A percentile compares a stretch with the other conserved stretches of the same genome.
These are phyloP conservation scores for Glycine soja DNA, from an alignment of 306 rosid genomes.

Conservation along the genomic window DNA sequence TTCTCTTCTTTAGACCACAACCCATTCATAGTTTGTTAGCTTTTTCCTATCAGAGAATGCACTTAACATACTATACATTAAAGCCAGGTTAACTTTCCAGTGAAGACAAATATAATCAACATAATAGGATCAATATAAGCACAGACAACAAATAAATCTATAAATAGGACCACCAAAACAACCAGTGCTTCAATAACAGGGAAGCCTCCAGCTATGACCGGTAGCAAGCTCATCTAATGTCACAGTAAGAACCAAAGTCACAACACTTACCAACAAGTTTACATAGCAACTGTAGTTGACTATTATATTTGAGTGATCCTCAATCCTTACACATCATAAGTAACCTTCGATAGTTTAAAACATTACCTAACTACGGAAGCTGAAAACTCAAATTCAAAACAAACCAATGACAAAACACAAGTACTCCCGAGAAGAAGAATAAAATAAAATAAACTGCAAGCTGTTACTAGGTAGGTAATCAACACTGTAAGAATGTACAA, in stretches of 20 bases:
- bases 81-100: background rate
- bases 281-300: background rate
- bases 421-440: constrained; percentile 6
- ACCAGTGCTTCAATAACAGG: background rate
- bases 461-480: background rate
- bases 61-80: background rate
- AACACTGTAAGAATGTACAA: constrained; percentile 48
- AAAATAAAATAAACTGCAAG: background rate
- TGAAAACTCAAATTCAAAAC: background rate
- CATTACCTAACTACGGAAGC: background rate
- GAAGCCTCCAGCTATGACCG: background rate
- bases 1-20: background rate
- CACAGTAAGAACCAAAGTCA: background rate
- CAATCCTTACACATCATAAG: background rate
- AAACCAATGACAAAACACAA: background rate
- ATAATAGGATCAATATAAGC: background rate
- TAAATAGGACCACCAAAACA: background rate
- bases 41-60: background rate
- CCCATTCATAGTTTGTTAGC: too few relatives aligned
- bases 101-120: background rate
- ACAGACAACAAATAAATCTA: background rate
- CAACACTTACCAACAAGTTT: background rate
- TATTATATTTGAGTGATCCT: background rate
- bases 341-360: background rate
- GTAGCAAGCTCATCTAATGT: background rate